phyloP scores from a whole-genome alignment of 179 eudicot species.

The Heliamphora pulchella region DNA sequence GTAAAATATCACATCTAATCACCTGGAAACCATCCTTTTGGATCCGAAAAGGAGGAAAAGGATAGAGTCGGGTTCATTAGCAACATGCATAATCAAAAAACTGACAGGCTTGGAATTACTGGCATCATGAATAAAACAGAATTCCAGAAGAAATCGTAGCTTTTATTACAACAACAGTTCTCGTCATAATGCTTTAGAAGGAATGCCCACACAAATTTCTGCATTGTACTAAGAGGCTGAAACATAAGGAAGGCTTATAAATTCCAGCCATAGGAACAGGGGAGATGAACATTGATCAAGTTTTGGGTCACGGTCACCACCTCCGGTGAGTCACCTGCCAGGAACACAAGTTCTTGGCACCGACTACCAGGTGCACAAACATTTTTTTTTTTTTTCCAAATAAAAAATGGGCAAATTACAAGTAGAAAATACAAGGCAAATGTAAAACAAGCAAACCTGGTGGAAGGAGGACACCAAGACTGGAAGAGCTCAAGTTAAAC shows the following conservation, averaged over 20 bases:
- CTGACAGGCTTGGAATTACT: background rate
- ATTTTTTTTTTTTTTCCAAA: constrained; percentile 12
- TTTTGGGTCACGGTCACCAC: constrained; percentile 25
- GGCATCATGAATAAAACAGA: background rate
- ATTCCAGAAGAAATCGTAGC: constrained; percentile 9
- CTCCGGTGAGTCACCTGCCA: constrained; percentile 39
- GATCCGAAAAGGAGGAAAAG: background rate
- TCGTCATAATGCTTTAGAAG: constrained; percentile 1
- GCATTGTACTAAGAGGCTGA: background rate
- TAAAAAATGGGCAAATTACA: constrained; percentile 12
- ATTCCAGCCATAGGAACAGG: constrained; percentile 6
- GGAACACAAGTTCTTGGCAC: constrained; percentile 20
- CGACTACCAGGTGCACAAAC: constrained; percentile 49
- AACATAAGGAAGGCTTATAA: background rate
- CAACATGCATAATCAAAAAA: background rate
- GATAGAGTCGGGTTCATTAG: background rate
- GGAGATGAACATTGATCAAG: constrained; percentile 14
- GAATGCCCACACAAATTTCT: constrained; percentile 5
- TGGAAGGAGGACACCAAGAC: constrained; percentile 8
- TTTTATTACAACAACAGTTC: constrained; percentile 14
- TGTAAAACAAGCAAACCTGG: constrained; percentile 15
- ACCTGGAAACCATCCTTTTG: background rate
- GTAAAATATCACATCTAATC: background rate
- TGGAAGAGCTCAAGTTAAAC: constrained; percentile 7
- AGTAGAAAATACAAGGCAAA: background rate